Conservation (phyloP, 2,329 filamentous ascomycete genomes). For the Apiospora malaysiana region DNA sequence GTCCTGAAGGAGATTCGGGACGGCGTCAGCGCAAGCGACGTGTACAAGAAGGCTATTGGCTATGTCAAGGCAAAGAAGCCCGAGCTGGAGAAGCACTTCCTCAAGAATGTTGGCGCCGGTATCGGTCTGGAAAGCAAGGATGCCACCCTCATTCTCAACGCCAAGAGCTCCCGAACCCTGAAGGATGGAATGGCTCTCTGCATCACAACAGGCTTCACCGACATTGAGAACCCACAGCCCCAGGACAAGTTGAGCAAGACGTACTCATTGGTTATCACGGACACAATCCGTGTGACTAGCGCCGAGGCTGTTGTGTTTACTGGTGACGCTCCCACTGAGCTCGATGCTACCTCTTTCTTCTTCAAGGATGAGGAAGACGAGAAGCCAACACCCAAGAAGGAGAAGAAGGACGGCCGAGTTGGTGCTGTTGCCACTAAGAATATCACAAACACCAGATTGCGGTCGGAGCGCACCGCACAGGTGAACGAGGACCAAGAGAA, state of each 20-base stretch:
- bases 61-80: conserved; percentile 90
- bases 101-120: conserved; percentile 89
- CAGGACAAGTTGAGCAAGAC: conserved; percentile 89
- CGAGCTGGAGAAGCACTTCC: conserved; percentile 91
- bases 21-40: conserved; percentile 83
- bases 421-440: conserved; percentile 93
- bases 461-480: conserved; percentile 87
- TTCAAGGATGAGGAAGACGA: conserved; percentile 96
- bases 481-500: conserved; percentile 90
- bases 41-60: conserved; percentile 85
- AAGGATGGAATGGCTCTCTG: conserved; percentile 98
- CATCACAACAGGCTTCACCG: conserved; percentile 86
- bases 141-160: conserved; percentile 80
- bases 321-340: conserved; percentile 86
- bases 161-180: conserved; percentile 80
- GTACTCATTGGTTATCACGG: conserved; percentile 89
- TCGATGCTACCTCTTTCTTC: conserved; percentile 96
- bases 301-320: conserved; percentile 89
- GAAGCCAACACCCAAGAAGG: conserved; percentile 85
- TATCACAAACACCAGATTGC: conserved; percentile 90
- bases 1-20: conserved; percentile 91
- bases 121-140: conserved; percentile 94
- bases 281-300: conserved; percentile 87
- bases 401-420: conserved; percentile 82
- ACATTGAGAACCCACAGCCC: conserved; percentile 84